phyloP scores from a whole-genome alignment of 73 alveolate genomes.

The Uronychia binucleata region DNA sequence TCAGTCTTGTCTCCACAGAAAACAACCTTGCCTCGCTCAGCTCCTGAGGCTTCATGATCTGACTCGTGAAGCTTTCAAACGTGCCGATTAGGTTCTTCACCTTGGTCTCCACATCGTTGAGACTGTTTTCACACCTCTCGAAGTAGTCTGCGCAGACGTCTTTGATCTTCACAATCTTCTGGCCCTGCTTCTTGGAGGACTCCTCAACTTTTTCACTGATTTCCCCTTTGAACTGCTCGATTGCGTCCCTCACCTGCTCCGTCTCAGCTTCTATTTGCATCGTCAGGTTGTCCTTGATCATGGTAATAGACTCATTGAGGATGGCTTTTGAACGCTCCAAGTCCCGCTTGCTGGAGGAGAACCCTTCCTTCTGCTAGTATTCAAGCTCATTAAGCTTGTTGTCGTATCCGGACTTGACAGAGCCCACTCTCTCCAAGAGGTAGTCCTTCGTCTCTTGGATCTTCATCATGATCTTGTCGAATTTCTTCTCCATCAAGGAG shows the following conservation, averaged over 20 bases:
- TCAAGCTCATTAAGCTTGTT: conserved; percentile 28
- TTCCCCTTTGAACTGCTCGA: conserved; percentile 9
- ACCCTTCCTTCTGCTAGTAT: conserved; percentile 12
- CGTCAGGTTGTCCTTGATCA: conserved; percentile 12
- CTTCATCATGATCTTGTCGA: conserved; percentile 25
- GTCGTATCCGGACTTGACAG: conserved; percentile 8
- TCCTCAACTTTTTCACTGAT: conserved; percentile 9
- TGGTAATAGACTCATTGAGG: not conserved
- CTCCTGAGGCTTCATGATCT: conserved; percentile 38
- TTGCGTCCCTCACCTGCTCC: not conserved
- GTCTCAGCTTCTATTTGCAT: conserved; percentile 15
- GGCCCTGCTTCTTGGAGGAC: conserved; percentile 4
- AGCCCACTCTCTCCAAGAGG: conserved; percentile 27
- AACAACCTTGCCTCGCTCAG: conserved; percentile 39
- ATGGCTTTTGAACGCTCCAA: conserved; percentile 8
- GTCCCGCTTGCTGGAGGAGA: not conserved
- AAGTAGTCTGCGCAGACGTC: conserved; percentile 42
- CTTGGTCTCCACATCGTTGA: not conserved
- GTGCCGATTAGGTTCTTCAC: conserved; percentile 20
- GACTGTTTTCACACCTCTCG: conserved; percentile 17
- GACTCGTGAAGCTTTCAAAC: conserved; percentile 27
- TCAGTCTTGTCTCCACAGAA: conserved; percentile 45
- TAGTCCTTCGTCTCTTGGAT: conserved; percentile 28
- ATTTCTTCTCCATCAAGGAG: conserved; percentile 15
- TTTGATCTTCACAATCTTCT: conserved; percentile 35